These are phyloP conservation scores for Oleoguttula mirabilis DNA, from an alignment of 495 filamentous ascomycete species.

Conservation along the genomic window DNA sequence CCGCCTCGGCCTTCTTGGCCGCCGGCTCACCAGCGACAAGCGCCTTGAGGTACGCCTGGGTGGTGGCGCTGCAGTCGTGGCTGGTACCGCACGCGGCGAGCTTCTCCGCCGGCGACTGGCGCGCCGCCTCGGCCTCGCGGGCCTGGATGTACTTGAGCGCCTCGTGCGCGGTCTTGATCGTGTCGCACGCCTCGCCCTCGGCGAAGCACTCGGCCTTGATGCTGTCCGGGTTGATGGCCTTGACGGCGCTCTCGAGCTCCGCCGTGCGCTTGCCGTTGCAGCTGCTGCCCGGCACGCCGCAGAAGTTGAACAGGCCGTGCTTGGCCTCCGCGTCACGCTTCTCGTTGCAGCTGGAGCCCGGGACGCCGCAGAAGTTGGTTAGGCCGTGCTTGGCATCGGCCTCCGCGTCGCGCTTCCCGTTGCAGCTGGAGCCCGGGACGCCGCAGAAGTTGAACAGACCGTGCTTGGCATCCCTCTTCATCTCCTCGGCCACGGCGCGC, in stretches of 20 bases:
- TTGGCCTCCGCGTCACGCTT: background rate
- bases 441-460: background rate
- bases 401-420: background rate
- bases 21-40: background rate
- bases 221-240: conserved; percentile 6
- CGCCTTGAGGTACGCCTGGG: conserved; percentile 6
- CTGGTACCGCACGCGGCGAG: background rate
- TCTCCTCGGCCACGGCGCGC: background rate
- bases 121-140: conserved; percentile 4
- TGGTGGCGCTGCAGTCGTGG: background rate
- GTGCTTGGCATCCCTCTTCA: no score
- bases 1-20: conserved; percentile 4
- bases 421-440: background rate
- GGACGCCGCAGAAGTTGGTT: background rate
- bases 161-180: conserved; percentile 4
- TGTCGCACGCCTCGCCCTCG: conserved; percentile 7
- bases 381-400: background rate
- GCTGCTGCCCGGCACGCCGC: conserved; percentile 2
- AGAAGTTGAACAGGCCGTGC: background rate
- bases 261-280: background rate
- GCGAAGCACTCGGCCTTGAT: conserved; percentile 11
- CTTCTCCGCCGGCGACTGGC: background rate
- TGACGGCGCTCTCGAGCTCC: conserved; percentile 1
- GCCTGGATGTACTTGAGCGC: conserved; percentile 2
- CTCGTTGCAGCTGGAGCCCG: background rate